phyloP scores from a whole-genome alignment of 495 filamentous ascomycete species.

The Penicillium pulvis region DNA sequence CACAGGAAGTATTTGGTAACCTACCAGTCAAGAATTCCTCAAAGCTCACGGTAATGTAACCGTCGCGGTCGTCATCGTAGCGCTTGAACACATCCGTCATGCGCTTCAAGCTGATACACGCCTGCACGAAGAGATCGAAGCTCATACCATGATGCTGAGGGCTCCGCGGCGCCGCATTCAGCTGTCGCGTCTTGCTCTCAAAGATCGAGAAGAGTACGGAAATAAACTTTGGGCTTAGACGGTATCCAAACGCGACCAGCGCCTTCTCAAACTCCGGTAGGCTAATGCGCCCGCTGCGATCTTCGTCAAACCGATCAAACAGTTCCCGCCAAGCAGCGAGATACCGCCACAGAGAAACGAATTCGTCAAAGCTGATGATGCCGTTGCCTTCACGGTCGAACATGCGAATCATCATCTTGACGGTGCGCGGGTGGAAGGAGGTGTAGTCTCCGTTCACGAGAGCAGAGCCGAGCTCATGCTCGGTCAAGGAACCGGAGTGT shows the following conservation, averaged over 20 bases:
- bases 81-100: slow-evolving; percentile 99
- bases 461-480: slow-evolving; percentile 84
- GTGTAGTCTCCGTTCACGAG: slow-evolving; percentile 97
- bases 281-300: slow-evolving; percentile 83
- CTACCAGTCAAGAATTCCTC: slow-evolving; percentile 75
- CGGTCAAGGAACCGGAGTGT: slow-evolving; percentile 80
- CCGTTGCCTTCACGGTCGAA: slow-evolving; percentile 88
- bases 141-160: slow-evolving; percentile 68
- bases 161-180: slow-evolving; percentile 27
- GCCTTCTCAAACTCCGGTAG: slow-evolving; percentile 88
- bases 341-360: slow-evolving; percentile 92
- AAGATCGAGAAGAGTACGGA: slow-evolving; percentile 75
- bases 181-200: slow-evolving; percentile 48
- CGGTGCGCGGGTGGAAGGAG: slow-evolving; percentile 92
- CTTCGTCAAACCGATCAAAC: slow-evolving; percentile 94
- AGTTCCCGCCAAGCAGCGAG: slow-evolving; percentile 89
- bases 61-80: slow-evolving; percentile 96
- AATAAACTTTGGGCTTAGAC: slow-evolving; percentile 81
- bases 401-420: slow-evolving; percentile 99
- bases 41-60: slow-evolving; percentile 82
- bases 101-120: slow-evolving; percentile 91
- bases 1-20: neutral
- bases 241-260: slow-evolving; percentile 91
- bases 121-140: slow-evolving; percentile 98
- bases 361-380: slow-evolving; percentile 92